Evolutionary conservation across 2,329 filamentous ascomycete species (phyloP).

Genomic region (Chaetomium strumarium): DNA sequence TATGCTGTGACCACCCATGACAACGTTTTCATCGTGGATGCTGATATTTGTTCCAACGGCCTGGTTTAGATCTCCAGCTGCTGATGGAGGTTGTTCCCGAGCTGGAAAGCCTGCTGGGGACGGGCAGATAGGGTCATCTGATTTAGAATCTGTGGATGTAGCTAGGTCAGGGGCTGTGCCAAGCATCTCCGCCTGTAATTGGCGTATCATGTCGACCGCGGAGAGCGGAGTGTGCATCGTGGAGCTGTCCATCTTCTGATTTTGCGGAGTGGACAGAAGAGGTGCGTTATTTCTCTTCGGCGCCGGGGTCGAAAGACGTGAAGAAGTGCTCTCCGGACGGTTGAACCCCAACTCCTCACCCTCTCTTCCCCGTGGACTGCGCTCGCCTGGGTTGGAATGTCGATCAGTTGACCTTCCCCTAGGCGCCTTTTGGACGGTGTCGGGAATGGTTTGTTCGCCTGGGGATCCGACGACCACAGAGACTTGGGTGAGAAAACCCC

Average conservation of each 20-base stretch:
- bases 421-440: slow-evolving; percentile 9
- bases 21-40: neutral
- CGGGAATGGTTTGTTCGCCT: slow-evolving; percentile 7
- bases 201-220: slow-evolving; percentile 15
- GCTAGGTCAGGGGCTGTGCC: neutral
- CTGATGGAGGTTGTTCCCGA: neutral
- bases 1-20: neutral
- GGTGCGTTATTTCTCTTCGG: neutral
- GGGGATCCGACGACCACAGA: neutral
- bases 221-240: slow-evolving; percentile 9
- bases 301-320: neutral
- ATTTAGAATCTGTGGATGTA: neutral
- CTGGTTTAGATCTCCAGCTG: slow-evolving; percentile 1
- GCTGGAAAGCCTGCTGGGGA: slow-evolving; percentile 12
- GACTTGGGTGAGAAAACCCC: slow-evolving; percentile 12
- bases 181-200: slow-evolving; percentile 10
- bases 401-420: neutral
- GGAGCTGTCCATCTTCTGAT: slow-evolving; percentile 1
- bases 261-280: neutral
- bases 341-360: neutral
- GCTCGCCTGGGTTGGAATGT: neutral
- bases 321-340: neutral
- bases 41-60: neutral
- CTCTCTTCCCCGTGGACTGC: neutral
- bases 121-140: slow-evolving; percentile 6